phyloP scores from a whole-genome alignment of 306 rosid genomes.

The Citrullus colocynthis region DNA sequence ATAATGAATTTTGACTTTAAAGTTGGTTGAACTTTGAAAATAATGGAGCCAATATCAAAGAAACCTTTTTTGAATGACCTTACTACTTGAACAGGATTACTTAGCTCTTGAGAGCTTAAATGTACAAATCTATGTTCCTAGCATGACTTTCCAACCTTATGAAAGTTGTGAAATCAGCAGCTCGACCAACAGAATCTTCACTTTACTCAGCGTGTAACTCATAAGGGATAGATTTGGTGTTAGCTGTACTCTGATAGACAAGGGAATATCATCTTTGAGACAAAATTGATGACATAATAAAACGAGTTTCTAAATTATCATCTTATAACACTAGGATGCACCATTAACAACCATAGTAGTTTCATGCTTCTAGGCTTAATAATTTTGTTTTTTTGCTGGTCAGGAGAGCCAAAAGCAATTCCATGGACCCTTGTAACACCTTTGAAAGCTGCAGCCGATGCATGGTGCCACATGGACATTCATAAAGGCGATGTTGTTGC shows the following conservation, averaged over 20 bases:
- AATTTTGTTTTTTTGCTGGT: constrained; percentile 17
- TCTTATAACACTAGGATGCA: background rate
- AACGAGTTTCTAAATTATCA: background rate
- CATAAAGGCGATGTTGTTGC: constrained; percentile 66
- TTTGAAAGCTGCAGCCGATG: constrained; percentile 90
- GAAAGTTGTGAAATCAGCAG: background rate
- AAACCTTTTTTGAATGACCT: background rate
- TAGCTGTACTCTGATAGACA: background rate
- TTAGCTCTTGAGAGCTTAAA: background rate
- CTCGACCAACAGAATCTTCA: background rate
- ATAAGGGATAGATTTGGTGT: background rate
- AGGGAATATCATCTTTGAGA: background rate
- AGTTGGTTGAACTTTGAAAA: background rate
- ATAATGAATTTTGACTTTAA: background rate
- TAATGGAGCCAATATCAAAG: background rate
- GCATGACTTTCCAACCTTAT: background rate
- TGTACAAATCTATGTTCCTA: background rate
- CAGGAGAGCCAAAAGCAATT: constrained; percentile 96
- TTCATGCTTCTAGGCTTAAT: constrained; percentile 9
- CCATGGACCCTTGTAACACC: constrained; percentile 87
- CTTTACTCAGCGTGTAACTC: background rate
- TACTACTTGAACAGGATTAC: background rate
- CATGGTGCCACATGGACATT: constrained; percentile 87
- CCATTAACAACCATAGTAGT: background rate
- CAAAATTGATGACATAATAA: background rate